phyloP scores from a whole-genome alignment of 2,329 filamentous ascomycete species.

The Huntiella savannae region DNA sequence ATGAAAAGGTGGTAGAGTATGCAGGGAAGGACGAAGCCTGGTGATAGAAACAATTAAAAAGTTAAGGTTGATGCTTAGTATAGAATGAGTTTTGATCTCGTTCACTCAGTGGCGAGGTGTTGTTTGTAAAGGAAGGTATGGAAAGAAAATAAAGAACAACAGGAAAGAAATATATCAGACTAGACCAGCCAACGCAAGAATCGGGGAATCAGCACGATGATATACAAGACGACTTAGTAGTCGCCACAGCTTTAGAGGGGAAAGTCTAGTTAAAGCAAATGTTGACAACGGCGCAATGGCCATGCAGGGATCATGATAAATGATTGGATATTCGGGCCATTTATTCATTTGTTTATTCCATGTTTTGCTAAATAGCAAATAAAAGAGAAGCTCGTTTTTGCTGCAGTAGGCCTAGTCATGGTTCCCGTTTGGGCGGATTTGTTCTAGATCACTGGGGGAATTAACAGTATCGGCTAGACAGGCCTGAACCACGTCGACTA shows the following conservation, averaged over 20 bases:
- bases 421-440: too few species aligned
- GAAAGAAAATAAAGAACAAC: background rate
- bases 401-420: too few species aligned
- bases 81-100: background rate
- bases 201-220: background rate
- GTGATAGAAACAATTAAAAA: background rate
- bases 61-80: background rate
- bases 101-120: background rate
- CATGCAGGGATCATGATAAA: too few species aligned
- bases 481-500: too few species aligned
- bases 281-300: too few species aligned
- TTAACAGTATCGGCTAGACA: too few species aligned
- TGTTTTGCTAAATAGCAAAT: too few species aligned
- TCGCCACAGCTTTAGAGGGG: background rate
- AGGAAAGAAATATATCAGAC: background rate
- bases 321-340: too few species aligned
- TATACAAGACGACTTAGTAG: background rate
- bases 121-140: background rate
- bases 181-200: background rate
- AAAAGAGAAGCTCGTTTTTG: too few species aligned
- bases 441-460: too few species aligned
- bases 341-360: too few species aligned
- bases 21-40: background rate
- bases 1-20: background rate
- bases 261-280: too few species aligned